Evolutionary conservation across 345 rosid genomes (phyloP), one percentile per base, ranked within the genome.

Genomic region (Raphanus raphanistrum): DNA sequence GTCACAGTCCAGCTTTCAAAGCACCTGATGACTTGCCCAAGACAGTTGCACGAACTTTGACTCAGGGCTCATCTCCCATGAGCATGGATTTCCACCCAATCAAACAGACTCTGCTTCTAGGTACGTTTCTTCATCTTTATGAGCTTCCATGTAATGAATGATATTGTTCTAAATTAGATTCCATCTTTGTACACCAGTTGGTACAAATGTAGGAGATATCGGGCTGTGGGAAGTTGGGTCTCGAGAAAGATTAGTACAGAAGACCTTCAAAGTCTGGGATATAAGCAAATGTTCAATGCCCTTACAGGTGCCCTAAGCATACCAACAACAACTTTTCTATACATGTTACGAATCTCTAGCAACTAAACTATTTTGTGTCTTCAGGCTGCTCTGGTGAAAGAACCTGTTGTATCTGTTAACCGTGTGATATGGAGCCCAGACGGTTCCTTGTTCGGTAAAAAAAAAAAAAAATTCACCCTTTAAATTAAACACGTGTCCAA

Each of bases 61-160:
- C 87, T 82, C 98, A 92, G 84, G 97, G 97, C 41, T 90, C 98
- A 77, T 84, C 90, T 79, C 94, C 95, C n/a, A 89, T 87, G 95
- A 94, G 98, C 95, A 92, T 95, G 98, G 99, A 95, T 77, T 95
- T 92, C 69, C 96, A 95, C 82, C 98, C 99, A 72, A 65, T 87
- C 38, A 90, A 90, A 76, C 98, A 87, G 82, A 95, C 94, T 68
- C 78, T 91, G 54, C 99, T 95, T 79, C 80, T 95, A 85, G 99
- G 99, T 95, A n/a, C 77, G 77, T 65, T 28, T 28, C 31, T 0
- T 28, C 3, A 2, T 28, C 3, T 28, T 59, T 63, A 68, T 74
- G 13, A 64, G 52, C 17, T 60, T 71, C 29, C 43, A 8, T 72
- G 57, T 13, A 12, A 25, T 8, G 26, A 31, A 31, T 38, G 7